Evolutionary conservation across 2,329 filamentous ascomycete genomes (phyloP), one percentile per base, ranked within the genome.

Genomic region (Zasmidium cellare): DNA sequence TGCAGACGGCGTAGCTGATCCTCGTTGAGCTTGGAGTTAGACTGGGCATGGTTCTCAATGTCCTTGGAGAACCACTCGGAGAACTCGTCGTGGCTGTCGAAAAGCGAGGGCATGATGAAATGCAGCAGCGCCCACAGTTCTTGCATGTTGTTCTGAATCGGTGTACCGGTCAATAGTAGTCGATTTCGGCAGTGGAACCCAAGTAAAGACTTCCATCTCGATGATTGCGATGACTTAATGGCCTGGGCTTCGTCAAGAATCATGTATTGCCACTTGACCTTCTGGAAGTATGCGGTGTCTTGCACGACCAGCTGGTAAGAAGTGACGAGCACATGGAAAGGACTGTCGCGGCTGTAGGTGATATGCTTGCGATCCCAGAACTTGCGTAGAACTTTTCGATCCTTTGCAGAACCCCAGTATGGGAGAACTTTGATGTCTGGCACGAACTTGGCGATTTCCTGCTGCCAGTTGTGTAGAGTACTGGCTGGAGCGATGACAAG

Each of bases 191-290:
- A 97, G 73, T 96, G 90, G 82, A 97, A 97, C 51, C 89, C 89
- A 48, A 99, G 82, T 64, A 99, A 77, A 65, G 89, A 92, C 83
- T 97, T 99, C 94, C 94, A 99, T 71, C 94, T 86, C 16, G 92
- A 96, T 79, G 92, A 97, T 69, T 90, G 87, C 0, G 94, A 97
- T 61, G 92, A 97, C 81, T 99, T 99, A 85, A 99, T 97, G 65
- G 94, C 94, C 73, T 99, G 94, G 1, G 94, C 94, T 76, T 99
- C 94, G 68, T 99, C 94, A 44, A 99, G 84, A 74, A 99, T 97
- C 94, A 99, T 99, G 80, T 99, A 97, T 77, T 97, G 94, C 94
- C 94, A 99, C 68, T 90, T 90, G 83, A 99, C 94, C 81, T 97
- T 97, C 77, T 97, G 93, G 79, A 99, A 97, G 75, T 99, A 99